Evolutionary conservation across 768 basidiomycete genomes (phyloP).

Genomic region (Lenzites betulinus): DNA sequence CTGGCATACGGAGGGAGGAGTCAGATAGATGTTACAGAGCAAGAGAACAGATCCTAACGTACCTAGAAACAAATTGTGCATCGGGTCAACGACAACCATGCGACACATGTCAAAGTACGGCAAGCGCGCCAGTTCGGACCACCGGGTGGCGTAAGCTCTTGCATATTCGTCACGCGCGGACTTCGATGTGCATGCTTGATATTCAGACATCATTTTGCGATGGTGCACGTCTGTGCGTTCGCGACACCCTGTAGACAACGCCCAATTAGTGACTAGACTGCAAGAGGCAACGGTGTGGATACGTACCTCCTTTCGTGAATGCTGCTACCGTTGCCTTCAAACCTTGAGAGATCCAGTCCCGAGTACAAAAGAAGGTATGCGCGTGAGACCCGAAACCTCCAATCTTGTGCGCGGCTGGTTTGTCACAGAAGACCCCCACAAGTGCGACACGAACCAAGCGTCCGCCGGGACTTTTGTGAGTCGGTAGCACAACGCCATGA

Average conservation of each 20-base stretch:
- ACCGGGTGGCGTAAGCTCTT: constrained; percentile 3
- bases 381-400: constrained; percentile 34
- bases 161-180: constrained; percentile 5
- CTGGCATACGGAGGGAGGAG: background rate
- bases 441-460: constrained; percentile 35
- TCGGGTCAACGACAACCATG: constrained; percentile 18
- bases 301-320: constrained; percentile 27
- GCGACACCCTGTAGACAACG: constrained; percentile 9
- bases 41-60: background rate
- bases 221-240: constrained; percentile 23
- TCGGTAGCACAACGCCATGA: background rate
- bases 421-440: constrained; percentile 39
- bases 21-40: background rate
- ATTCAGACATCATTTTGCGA: constrained; percentile 15
- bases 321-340: constrained; percentile 26
- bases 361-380: constrained; percentile 38
- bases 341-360: constrained; percentile 36
- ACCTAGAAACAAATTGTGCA: constrained; percentile 22
- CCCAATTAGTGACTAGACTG: background rate
- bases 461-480: constrained; percentile 20
- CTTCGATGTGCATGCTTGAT: background rate
- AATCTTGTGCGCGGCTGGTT: constrained; percentile 41
- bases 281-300: background rate
- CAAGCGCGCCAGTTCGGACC: constrained; percentile 12
- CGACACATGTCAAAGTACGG: constrained; percentile 18